Evolutionary conservation across 2,329 filamentous ascomycete species (phyloP).

Genomic region (Penicillium aurantiogriseum): DNA sequence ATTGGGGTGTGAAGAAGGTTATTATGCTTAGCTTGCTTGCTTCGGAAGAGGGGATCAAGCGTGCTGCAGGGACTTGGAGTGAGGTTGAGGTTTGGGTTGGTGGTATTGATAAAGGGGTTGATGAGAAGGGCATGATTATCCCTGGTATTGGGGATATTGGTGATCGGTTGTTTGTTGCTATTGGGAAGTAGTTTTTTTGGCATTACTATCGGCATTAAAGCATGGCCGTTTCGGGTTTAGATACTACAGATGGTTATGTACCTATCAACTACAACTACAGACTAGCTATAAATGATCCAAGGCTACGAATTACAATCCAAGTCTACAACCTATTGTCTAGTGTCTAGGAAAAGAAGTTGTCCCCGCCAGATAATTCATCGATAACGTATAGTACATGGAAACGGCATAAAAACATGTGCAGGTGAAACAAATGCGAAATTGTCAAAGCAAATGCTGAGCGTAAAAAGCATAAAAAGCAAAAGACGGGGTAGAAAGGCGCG

Average conservation of each 20-base stretch:
- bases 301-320: background rate
- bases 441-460: constrained; percentile 21
- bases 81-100: constrained; percentile 71
- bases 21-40: constrained; percentile 74
- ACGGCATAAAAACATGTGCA: constrained; percentile 34
- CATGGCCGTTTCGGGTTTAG: background rate
- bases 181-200: constrained; percentile 64
- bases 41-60: constrained; percentile 66
- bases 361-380: constrained; percentile 35
- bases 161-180: constrained; percentile 82
- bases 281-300: background rate
- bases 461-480: constrained; percentile 19
- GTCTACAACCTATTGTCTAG: background rate
- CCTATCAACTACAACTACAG: background rate
- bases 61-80: constrained; percentile 74
- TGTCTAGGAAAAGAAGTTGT: background rate
- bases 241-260: background rate
- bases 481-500: constrained; percentile 28
- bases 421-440: constrained; percentile 21
- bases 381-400: constrained; percentile 43
- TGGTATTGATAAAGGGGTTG: constrained; percentile 69
- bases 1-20: constrained; percentile 87
- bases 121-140: constrained; percentile 82
- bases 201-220: background rate
- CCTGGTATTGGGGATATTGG: constrained; percentile 89